These are phyloP conservation scores for Boletus sp. DNA, from an alignment of 768 basidiomycete species.

Conservation along the genomic window DNA sequence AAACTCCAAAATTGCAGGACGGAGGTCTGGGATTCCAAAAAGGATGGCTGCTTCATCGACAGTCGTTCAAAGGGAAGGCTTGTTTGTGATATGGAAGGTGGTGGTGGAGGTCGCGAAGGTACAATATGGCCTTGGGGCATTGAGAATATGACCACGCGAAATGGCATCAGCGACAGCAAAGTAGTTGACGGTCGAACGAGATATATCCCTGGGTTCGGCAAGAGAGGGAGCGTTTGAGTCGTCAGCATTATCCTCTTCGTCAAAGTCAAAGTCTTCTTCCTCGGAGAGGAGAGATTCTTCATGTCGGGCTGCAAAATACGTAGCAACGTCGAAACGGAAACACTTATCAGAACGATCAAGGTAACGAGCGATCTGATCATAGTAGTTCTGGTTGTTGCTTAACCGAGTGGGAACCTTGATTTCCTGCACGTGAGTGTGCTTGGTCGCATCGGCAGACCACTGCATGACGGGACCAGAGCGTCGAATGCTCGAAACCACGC, in stretches of 20 bases:
- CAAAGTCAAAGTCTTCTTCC: no score
- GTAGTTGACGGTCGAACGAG: no score
- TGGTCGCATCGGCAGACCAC: not conserved
- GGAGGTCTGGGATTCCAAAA: not conserved
- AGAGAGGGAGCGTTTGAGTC: no score
- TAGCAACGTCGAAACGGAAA: no score
- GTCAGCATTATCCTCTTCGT: no score
- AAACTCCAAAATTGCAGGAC: not conserved
- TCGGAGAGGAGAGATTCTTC: no score
- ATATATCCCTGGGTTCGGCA: no score
- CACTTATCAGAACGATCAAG: no score
- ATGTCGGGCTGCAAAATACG: no score
- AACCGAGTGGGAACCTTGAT: not conserved
- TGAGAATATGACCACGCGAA: no score
- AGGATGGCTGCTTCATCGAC: not conserved
- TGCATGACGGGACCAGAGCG: not conserved
- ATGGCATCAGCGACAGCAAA: no score
- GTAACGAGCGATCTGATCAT: no score
- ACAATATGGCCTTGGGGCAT: not conserved
- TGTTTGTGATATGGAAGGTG: not conserved
- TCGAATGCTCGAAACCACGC: not conserved
- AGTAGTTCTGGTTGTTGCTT: not conserved
- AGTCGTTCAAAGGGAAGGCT: not conserved
- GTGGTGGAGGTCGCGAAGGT: not conserved
- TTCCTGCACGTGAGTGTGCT: not conserved